Evolutionary conservation across 352 stramenopile species (phyloP).

Genomic region (Globisporangium cystogenes): DNA sequence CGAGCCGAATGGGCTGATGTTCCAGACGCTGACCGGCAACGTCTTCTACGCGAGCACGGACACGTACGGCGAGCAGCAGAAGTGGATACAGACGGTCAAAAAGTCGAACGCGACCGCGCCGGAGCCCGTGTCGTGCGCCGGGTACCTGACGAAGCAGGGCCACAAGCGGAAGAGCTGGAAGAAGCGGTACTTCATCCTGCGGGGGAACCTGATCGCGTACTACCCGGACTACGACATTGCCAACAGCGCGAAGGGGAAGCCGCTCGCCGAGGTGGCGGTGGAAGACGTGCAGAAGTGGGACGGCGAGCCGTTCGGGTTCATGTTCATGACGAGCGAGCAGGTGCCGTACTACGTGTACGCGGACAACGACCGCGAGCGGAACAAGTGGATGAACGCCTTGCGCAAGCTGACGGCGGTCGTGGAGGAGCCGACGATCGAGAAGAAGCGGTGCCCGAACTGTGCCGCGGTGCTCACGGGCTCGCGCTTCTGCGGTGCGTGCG

Average conservation of each 20-base stretch:
- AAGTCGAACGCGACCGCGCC: conserved; percentile 64
- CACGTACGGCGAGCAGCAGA: conserved; percentile 70
- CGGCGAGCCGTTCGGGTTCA: conserved; percentile 83
- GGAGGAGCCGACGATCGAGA: conserved; percentile 68
- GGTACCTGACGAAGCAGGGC: conserved; percentile 86
- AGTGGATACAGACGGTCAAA: conserved; percentile 73
- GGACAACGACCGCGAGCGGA: conserved; percentile 83
- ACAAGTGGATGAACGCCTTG: conserved; percentile 86
- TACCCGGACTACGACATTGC: conserved; percentile 86
- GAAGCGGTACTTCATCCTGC: conserved; percentile 87
- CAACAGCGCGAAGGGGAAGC: conserved; percentile 72
- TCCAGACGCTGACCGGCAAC: conserved; percentile 78
- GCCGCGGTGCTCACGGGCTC: conserved; percentile 79
- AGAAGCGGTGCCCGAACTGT: conserved; percentile 85
- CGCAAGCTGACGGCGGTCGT: conserved; percentile 65
- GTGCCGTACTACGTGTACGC: conserved; percentile 90
- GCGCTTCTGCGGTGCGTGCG: conserved; percentile 84
- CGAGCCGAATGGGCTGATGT: conserved; percentile 79
- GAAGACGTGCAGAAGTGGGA: conserved; percentile 86
- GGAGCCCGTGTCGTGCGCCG: conserved; percentile 72
- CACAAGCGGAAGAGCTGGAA: conserved; percentile 91
- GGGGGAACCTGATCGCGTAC: conserved; percentile 69
- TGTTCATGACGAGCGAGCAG: conserved; percentile 88
- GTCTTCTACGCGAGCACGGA: conserved; percentile 85
- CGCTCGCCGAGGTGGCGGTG: conserved; percentile 74